phyloP scores from a whole-genome alignment of 106 monocot species.

The Dendrobium chrysotoxum region DNA sequence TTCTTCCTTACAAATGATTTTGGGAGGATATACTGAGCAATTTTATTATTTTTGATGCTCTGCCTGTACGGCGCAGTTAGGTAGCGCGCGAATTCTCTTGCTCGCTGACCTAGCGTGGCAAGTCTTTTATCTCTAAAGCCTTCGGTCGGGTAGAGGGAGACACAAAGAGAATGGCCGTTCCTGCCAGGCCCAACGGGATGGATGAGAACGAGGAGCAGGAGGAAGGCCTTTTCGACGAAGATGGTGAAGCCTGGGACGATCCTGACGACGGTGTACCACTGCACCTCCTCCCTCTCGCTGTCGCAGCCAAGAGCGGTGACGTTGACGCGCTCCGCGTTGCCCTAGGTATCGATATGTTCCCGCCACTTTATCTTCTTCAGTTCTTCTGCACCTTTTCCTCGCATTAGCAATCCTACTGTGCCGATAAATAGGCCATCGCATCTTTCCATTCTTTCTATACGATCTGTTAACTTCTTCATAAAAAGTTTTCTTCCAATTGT shows the following conservation, averaged over 20 bases:
- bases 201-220: constrained; percentile 15
- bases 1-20: no score
- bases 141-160: not conserved
- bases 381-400: constrained; percentile 2
- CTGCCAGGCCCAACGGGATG: constrained; percentile 21
- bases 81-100: no score
- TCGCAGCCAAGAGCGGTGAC: constrained; percentile 30
- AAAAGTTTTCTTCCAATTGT: not conserved
- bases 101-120: no score
- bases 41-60: no score
- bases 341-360: constrained; percentile 14
- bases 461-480: not conserved
- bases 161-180: constrained; percentile 23
- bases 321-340: constrained; percentile 35
- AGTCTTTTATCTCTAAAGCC: no score
- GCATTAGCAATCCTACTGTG: not conserved
- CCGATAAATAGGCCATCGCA: not conserved
- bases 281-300: constrained; percentile 25
- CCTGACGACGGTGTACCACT: constrained; percentile 12
- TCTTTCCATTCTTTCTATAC: not conserved
- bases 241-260: constrained; percentile 11
- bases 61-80: no score
- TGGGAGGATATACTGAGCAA: no score
- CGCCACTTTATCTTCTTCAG: not conserved
- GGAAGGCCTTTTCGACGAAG: constrained; percentile 11